These are phyloP conservation scores for Calonectria pauciramosa DNA, from an alignment of 2,329 filamentous ascomycete genomes.

Conservation along the genomic window DNA sequence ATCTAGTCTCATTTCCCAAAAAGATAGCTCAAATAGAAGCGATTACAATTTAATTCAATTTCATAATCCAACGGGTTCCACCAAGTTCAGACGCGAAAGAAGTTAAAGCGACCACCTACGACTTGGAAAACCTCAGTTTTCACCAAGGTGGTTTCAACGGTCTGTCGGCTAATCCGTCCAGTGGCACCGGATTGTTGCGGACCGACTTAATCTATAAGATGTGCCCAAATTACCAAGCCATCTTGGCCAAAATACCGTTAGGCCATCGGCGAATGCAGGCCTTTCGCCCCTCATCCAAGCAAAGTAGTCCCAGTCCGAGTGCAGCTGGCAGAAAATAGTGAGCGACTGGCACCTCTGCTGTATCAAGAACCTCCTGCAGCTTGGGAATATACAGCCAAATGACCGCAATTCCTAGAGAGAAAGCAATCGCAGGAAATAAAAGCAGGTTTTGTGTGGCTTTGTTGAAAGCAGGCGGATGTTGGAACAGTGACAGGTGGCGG, in stretches of 20 bases:
- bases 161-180: too few relatives aligned
- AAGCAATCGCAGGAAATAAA: slow-evolving; percentile 78
- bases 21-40: too few relatives aligned
- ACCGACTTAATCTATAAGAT: too few relatives aligned
- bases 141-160: too few relatives aligned
- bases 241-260: slow-evolving; percentile 15
- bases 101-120: too few relatives aligned
- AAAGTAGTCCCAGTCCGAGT: slow-evolving; percentile 64
- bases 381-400: slow-evolving; percentile 78
- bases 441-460: slow-evolving; percentile 75
- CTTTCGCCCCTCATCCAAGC: slow-evolving; percentile 30
- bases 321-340: slow-evolving; percentile 83
- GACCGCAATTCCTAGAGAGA: slow-evolving; percentile 77
- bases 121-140: too few relatives aligned
- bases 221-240: slow-evolving; percentile 20
- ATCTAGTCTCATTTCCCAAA: too few relatives aligned
- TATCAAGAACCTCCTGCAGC: slow-evolving; percentile 72
- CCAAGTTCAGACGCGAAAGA: too few relatives aligned
- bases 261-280: slow-evolving; percentile 24
- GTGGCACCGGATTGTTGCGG: too few relatives aligned
- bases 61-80: too few relatives aligned
- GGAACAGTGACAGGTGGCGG: slow-evolving; percentile 75
- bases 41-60: too few relatives aligned
- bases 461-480: slow-evolving; percentile 78
- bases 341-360: slow-evolving; percentile 75